Percentiles rank a stretch among this genome's conserved stretches.
Conservation (phyloP, 306 rosid species). For the Heteromeles arbutifolia region DNA sequence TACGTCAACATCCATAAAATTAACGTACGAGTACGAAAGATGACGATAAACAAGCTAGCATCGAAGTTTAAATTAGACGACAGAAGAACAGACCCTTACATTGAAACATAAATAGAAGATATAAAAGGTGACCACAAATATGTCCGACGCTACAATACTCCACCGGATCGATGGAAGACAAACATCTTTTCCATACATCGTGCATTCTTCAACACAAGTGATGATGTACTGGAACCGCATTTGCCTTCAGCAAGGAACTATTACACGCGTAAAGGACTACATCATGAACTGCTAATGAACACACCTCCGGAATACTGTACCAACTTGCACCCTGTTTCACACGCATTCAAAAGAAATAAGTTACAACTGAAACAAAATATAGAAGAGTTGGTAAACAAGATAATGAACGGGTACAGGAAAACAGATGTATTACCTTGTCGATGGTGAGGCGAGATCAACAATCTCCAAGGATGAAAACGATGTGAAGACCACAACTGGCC, state of each 20-base stretch:
- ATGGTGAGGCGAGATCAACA: slow-evolving; percentile 38
- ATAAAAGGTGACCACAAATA: not conserved
- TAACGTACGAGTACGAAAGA: not conserved
- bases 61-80: not conserved
- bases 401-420: not conserved
- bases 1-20: not conserved
- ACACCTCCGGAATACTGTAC: slow-evolving; percentile 1
- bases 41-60: not conserved
- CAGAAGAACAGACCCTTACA: not conserved
- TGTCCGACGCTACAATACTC: not conserved
- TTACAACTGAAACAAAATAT: not conserved
- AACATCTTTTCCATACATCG: not conserved
- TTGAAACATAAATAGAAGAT: not conserved
- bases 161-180: not conserved
- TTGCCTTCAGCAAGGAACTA: not conserved
- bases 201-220: not conserved
- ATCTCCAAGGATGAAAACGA: slow-evolving; percentile 21
- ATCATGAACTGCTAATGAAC: not conserved
- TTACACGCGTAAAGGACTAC: not conserved
- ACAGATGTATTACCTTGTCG: slow-evolving; percentile 33
- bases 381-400: not conserved
- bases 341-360: not conserved
- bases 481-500: slow-evolving; percentile 12
- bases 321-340: slow-evolving; percentile 40
- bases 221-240: not conserved